Base-by-base conservation (phyloP, 345 rosid genomes). In the Camelina sativa region DNA sequence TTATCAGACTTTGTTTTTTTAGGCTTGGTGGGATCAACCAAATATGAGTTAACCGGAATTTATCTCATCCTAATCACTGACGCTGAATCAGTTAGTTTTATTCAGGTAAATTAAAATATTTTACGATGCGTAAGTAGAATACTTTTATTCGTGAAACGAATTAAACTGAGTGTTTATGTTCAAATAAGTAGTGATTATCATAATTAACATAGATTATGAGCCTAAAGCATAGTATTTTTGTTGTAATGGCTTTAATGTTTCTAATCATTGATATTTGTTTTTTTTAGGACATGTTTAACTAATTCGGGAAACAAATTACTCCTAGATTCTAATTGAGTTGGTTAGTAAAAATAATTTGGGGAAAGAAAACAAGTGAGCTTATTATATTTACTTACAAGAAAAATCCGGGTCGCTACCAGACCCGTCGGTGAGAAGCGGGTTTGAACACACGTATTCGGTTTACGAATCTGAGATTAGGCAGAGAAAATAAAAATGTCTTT, bases 341-440 rank as follows among this genome's bases (percentile, higher is more conserved):
- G 17, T 17, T 17, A 17, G 17, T 17, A 17, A 17, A 17, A 17
- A 17, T 17, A 17, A 17, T 17, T 17, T 17, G 20, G 20, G 51
- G 52, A 7, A 43, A 43, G 16, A 43, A 43, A 43, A 6, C 37
- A 1, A 6, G 37, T 34, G 37, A 34, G 37, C 35, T 32, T 20
- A 20, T 23, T 23, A 23, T 23, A 23, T 38, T 43, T 13, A 44
- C 48, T 44, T n/a, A 41, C 46, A 0, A 12, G 3, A 44, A 6
- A 47, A 47, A 62, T 9, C 55, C 74, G 75, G 54, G 25, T 69
- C 28, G n/a, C 11, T 28, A 67, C 30, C 44, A 12, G 73, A 72
- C 73, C 58, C 69, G 81, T 78, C 77, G 81, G 81, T 78, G 77
- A 51, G 40, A 70, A 0, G 13, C 65, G 59, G 48, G 62, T 57